Percentiles rank a stretch among this genome's conserved stretches.
Evolutionary conservation across 306 rosid genomes (phyloP).

Genomic region (Luffa aegyptiaca): DNA sequence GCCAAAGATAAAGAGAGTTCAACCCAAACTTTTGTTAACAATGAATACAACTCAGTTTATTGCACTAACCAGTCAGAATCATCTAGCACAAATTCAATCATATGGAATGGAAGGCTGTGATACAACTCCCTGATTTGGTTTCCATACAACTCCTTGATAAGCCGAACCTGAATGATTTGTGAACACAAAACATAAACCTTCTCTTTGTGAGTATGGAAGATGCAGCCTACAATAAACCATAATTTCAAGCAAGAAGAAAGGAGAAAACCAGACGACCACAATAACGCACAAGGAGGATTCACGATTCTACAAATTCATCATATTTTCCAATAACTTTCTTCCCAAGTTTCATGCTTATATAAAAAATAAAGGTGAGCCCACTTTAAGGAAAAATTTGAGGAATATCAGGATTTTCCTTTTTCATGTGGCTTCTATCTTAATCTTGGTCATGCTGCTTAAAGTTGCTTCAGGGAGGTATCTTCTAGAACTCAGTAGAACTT

Average conservation of each 20-base stretch:
- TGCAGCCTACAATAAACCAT: neutral
- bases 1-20: neutral
- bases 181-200: neutral
- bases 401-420: neutral
- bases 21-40: neutral
- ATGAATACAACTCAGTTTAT: neutral
- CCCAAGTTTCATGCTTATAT: neutral
- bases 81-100: constrained; percentile 54
- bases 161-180: constrained; percentile 58
- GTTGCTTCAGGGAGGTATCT: neutral
- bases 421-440: neutral
- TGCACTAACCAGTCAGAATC: constrained; percentile 75
- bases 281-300: neutral
- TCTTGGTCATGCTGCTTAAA: neutral
- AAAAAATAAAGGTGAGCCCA: neutral
- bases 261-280: neutral
- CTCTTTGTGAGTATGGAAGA: neutral
- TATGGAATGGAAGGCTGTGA: constrained; percentile 77
- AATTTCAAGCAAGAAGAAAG: neutral
- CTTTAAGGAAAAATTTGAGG: neutral
- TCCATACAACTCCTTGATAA: constrained; percentile 88
- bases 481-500: neutral
- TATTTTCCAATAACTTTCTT: neutral
- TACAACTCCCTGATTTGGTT: constrained; percentile 71
- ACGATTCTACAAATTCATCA: neutral